These are phyloP conservation scores for Sequoia sempervirens DNA, from an alignment of 75 land plant genomes.

Conservation along the genomic window DNA sequence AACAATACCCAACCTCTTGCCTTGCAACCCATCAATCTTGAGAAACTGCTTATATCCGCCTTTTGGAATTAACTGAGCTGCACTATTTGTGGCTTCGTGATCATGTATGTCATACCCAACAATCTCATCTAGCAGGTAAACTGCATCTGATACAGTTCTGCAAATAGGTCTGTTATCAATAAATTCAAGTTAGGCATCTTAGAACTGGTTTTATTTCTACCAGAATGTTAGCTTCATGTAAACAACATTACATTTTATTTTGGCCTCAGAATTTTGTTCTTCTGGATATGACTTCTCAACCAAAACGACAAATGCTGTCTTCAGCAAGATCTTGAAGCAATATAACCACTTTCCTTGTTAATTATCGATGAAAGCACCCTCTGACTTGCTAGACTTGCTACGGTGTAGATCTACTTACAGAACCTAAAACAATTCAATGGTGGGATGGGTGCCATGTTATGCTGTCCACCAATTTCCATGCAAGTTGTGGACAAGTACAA, in stretches of 20 bases:
- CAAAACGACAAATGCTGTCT: too few species aligned
- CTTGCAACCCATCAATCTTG: conserved; percentile 34
- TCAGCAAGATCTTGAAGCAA: too few species aligned
- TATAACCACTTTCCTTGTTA: too few species aligned
- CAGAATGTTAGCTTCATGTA: background rate
- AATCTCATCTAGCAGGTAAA: conserved; percentile 53
- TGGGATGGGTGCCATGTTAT: too few species aligned
- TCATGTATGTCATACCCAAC: conserved; percentile 51
- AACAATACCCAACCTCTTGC: conserved; percentile 53
- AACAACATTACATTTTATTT: background rate
- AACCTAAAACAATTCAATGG: too few species aligned
- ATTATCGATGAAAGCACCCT: too few species aligned
- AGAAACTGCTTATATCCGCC: conserved; percentile 63
- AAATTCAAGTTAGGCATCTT: background rate
- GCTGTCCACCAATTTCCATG: too few species aligned
- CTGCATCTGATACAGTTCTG: conserved; percentile 66
- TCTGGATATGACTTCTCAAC: too few species aligned
- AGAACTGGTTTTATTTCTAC: background rate
- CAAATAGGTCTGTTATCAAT: conserved; percentile 46
- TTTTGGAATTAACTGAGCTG: conserved; percentile 37
- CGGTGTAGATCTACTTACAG: too few species aligned
- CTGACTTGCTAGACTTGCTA: too few species aligned
- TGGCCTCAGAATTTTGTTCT: too few species aligned
- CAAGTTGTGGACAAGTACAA: too few species aligned
- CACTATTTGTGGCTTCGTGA: conserved; percentile 29